Percentiles rank a stretch among this genome's conserved stretches.
phyloP scores from a whole-genome alignment of 1,284 basidiomycete genomes.

The Wolfiporia cocos region DNA sequence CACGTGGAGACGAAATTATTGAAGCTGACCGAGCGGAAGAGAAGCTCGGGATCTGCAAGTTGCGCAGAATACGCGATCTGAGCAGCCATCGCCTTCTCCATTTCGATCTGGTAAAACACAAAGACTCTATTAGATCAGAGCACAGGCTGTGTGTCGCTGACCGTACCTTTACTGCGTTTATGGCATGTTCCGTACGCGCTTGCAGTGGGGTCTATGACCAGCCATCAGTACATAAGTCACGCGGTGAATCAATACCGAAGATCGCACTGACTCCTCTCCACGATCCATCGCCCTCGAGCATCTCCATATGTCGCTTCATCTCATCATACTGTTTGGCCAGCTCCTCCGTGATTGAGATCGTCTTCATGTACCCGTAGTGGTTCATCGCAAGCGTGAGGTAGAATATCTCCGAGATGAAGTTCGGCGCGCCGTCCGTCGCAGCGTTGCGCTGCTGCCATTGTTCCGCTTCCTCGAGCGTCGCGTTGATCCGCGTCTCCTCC shows the following conservation, averaged over 20 bases:
- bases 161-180: conserved; percentile 68
- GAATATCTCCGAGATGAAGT: conserved; percentile 96
- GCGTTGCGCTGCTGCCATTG: conserved; percentile 59
- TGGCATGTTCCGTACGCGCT: conserved; percentile 60
- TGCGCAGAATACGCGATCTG: conserved; percentile 83
- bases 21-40: conserved; percentile 79
- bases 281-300: conserved; percentile 69
- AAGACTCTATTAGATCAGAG: too few relatives aligned
- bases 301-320: conserved; percentile 73
- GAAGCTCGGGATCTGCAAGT: conserved; percentile 81
- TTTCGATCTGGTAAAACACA: conserved; percentile 43
- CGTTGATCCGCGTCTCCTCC: conserved; percentile 91
- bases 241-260: too few relatives aligned
- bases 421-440: conserved; percentile 49
- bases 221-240: too few relatives aligned
- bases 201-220: conserved; percentile 63
- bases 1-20: conserved; percentile 90
- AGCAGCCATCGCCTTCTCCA: conserved; percentile 61
- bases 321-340: conserved; percentile 73
- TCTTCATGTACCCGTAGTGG: conserved; percentile 82
- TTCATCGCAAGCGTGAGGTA: conserved; percentile 82
- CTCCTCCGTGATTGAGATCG: conserved; percentile 69
- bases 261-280: conserved; percentile 67
- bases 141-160: too few relatives aligned
- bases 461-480: conserved; percentile 78